Evolutionary conservation across 306 rosid species (phyloP).

Genomic region (Cicer cuneatum): DNA sequence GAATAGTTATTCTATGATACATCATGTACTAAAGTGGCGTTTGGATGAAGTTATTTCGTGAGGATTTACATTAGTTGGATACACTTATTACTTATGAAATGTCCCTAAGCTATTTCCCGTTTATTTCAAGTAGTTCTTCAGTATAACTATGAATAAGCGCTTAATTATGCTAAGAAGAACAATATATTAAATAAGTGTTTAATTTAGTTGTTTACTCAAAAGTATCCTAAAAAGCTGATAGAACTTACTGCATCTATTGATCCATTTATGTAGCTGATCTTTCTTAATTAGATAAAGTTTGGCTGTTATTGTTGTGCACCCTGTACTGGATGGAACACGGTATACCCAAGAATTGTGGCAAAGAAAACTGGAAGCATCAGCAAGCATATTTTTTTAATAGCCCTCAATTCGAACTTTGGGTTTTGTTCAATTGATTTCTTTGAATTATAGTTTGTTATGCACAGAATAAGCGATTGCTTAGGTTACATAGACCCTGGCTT

Average conservation of each 20-base stretch:
- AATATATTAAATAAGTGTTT: not conserved
- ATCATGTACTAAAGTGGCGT: constrained; percentile 3
- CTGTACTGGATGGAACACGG: not conserved
- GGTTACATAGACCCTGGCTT: constrained; percentile 5
- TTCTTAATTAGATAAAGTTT: constrained; percentile 6
- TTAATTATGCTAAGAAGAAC: not conserved
- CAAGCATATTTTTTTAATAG: not conserved
- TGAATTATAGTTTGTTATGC: not conserved
- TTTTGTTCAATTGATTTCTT: not conserved
- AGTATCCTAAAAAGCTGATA: not conserved
- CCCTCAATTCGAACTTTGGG: not conserved
- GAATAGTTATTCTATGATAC: constrained; percentile 10
- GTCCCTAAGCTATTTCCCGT: not conserved
- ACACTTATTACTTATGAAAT: not conserved
- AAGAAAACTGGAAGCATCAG: not conserved
- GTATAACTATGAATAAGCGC: not conserved
- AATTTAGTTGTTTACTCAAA: not conserved
- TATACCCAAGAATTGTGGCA: not conserved
- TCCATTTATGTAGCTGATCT: not conserved
- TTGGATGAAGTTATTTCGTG: constrained; percentile 8
- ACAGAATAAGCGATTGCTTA: not conserved
- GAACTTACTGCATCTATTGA: not conserved
- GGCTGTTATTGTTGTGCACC: not conserved
- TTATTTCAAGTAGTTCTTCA: not conserved
- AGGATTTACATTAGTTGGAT: not conserved